Conservation (phyloP, 495 filamentous ascomycete species). For the Niebla homalea region DNA sequence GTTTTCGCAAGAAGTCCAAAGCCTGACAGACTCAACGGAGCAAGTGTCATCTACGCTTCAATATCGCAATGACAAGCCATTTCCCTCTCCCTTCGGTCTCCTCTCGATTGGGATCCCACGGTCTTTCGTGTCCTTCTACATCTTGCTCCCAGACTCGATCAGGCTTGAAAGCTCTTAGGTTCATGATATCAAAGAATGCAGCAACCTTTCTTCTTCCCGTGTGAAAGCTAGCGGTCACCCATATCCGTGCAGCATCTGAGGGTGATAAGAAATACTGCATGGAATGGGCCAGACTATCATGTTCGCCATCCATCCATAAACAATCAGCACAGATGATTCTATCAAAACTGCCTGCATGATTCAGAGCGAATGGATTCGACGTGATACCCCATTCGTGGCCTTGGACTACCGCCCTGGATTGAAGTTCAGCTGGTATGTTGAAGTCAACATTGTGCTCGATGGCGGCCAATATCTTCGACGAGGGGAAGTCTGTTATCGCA, state of each 20-base stretch:
- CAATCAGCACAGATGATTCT: slow-evolving; percentile 72
- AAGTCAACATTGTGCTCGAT: slow-evolving; percentile 46
- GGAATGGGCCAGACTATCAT: slow-evolving; percentile 54
- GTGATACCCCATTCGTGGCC: slow-evolving; percentile 68
- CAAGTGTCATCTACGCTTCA: slow-evolving; percentile 30
- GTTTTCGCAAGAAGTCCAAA: slow-evolving; percentile 36
- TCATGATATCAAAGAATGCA: slow-evolving; percentile 54
- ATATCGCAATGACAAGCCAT: slow-evolving; percentile 64
- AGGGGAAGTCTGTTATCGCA: slow-evolving; percentile 68
- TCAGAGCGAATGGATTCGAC: slow-evolving; percentile 37
- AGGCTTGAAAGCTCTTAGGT: slow-evolving; percentile 45
- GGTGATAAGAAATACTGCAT: slow-evolving; percentile 54
- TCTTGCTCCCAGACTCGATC: slow-evolving; percentile 67
- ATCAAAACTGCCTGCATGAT: slow-evolving; percentile 40
- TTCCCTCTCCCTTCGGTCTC: slow-evolving; percentile 52
- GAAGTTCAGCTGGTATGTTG: slow-evolving; percentile 29
- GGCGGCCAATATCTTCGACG: slow-evolving; percentile 44
- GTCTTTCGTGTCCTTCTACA: slow-evolving; percentile 48
- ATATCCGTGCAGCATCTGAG: slow-evolving; percentile 38
- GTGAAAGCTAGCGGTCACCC: slow-evolving; percentile 69
- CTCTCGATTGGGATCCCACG: slow-evolving; percentile 47
- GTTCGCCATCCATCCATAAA: slow-evolving; percentile 73
- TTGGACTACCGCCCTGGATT: slow-evolving; percentile 30
- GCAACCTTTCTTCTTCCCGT: slow-evolving; percentile 62
- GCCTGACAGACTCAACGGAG: slow-evolving; percentile 20